A percentile compares a stretch with the other conserved stretches of the same genome.
Conservation (phyloP, 441 rosid genomes). For the Brassica hybrid region DNA sequence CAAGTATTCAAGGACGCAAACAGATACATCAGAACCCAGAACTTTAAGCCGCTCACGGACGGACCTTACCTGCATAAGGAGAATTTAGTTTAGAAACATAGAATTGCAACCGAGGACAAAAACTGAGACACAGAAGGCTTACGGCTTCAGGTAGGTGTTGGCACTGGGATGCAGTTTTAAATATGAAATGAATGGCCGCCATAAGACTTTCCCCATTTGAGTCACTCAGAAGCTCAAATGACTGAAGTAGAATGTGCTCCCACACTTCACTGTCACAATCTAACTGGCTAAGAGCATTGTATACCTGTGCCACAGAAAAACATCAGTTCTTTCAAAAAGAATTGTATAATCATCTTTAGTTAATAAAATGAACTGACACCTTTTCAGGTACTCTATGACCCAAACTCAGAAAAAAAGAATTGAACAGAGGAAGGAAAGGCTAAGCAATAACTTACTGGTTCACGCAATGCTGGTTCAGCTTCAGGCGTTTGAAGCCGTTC, state of each 20-base stretch:
- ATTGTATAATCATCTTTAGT: slow-evolving; percentile 17
- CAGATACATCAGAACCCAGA: slow-evolving; percentile 83
- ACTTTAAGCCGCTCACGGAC: slow-evolving; percentile 84
- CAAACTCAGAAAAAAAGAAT: not conserved
- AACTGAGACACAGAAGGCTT: slow-evolving; percentile 42
- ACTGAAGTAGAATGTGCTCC: slow-evolving; percentile 78
- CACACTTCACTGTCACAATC: slow-evolving; percentile 89
- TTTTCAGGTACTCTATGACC: slow-evolving; percentile 18
- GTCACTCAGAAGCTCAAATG: slow-evolving; percentile 74
- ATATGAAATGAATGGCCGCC: slow-evolving; percentile 83
- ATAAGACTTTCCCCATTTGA: slow-evolving; percentile 81
- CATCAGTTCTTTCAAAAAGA: slow-evolving; percentile 13
- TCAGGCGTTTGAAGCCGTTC: slow-evolving; percentile 87
- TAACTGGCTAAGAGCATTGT: slow-evolving; percentile 86
- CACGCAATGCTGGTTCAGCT: slow-evolving; percentile 79
- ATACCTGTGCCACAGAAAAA: slow-evolving; percentile 63
- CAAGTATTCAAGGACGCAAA: slow-evolving; percentile 81
- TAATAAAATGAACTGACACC: slow-evolving; percentile 12
- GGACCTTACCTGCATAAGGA: slow-evolving; percentile 72
- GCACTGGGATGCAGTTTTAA: slow-evolving; percentile 92
- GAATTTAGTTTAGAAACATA: slow-evolving; percentile 25
- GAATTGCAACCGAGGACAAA: not conserved
- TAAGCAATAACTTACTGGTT: slow-evolving; percentile 70
- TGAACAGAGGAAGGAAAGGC: slow-evolving; percentile 21
- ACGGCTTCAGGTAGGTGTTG: slow-evolving; percentile 96